These are phyloP conservation scores for Lichtheimia ramosa DNA, from an alignment of 371 early-diverging fungal genomes.

Conservation along the genomic window DNA sequence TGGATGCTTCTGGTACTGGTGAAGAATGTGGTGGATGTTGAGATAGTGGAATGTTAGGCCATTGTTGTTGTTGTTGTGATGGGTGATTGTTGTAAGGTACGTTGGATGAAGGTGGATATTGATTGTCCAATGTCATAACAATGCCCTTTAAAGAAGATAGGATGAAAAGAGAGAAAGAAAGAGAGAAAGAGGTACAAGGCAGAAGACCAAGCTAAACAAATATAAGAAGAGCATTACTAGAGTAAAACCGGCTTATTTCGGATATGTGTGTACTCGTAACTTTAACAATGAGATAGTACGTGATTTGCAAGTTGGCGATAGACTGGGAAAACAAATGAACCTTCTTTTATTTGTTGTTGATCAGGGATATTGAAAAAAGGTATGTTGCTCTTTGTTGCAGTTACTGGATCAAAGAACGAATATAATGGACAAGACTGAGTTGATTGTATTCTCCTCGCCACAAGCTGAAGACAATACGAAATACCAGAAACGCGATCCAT, in stretches of 20 bases:
- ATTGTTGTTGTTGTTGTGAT: constrained; percentile 3
- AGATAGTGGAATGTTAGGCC: not conserved
- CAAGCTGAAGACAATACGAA: constrained; percentile 2
- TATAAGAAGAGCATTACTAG: not conserved
- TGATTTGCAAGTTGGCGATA: not conserved
- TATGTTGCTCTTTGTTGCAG: no score
- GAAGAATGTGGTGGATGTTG: not conserved
- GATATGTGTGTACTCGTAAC: not conserved
- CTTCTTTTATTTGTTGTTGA: not conserved
- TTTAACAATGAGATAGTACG: no score
- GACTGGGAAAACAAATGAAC: no score
- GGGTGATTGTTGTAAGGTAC: constrained; percentile 1
- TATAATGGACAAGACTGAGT: constrained; percentile 6
- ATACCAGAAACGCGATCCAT: constrained; percentile 3
- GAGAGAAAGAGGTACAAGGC: not conserved
- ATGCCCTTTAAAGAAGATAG: no score
- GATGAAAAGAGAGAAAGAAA: constrained; percentile 1
- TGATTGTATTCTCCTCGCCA: constrained; percentile 6
- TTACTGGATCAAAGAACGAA: constrained; percentile 1
- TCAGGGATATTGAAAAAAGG: not conserved
- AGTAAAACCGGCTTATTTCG: no score
- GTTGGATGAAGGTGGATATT: not conserved
- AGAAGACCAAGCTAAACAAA: not conserved
- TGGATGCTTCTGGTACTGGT: no score
- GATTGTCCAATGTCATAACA: constrained; percentile 8